Evolutionary conservation across 164 flowering plant species (phyloP).

Genomic region (grape (Vitis vinifera)): ASM3070453v1 NC_081816.1:1000001-1000500

Average conservation of each 20-base stretch:
- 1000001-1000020: constrained; percentile 26
- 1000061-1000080: neutral
- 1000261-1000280: constrained; percentile 19
- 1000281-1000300: constrained; percentile 23
- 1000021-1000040: constrained; percentile 4
- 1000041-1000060: constrained; percentile 14
- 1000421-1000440: too few species aligned
- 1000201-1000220: constrained; percentile 77
- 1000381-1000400: constrained; percentile 24
- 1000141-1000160: constrained; percentile 12
- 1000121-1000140: constrained; percentile 17
- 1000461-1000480: neutral
- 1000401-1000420: constrained; percentile 14
- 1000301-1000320: constrained; percentile 36
- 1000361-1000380: constrained; percentile 12
- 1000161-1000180: constrained; percentile 61
- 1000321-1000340: constrained; percentile 16
- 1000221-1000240: constrained; percentile 60
- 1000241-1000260: constrained; percentile 23
- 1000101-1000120: constrained; percentile 21
- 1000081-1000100: constrained; percentile 8
- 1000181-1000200: constrained; percentile 39
- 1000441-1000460: neutral
- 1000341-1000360: constrained; percentile 21
- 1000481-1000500: neutral